Conservation (phyloP, 805 yeast species). For the Pichia rugopelliculosa region DNA sequence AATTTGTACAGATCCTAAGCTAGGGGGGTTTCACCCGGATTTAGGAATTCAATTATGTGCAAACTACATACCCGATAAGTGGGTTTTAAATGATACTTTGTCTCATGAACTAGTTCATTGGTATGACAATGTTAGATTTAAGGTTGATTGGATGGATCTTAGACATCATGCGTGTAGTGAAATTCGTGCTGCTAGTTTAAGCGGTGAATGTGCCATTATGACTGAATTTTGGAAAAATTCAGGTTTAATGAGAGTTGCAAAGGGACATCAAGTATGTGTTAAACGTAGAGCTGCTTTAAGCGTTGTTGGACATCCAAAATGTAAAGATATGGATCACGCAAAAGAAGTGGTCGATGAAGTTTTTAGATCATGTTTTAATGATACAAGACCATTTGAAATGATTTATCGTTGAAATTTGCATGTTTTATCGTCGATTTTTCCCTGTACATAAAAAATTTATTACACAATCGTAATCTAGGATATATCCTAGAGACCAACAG, state of each 20-base stretch:
- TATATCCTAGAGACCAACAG: too few species aligned
- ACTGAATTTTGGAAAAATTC: slow-evolving; percentile 54
- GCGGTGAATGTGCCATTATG: slow-evolving; percentile 92
- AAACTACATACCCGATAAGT: slow-evolving; percentile 62
- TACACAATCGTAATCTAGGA: too few species aligned
- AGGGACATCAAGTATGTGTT: slow-evolving; percentile 89
- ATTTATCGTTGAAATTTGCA: slow-evolving; percentile 52
- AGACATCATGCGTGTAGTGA: slow-evolving; percentile 97
- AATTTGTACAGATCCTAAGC: slow-evolving; percentile 70
- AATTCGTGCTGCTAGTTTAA: slow-evolving; percentile 82
- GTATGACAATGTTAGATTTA: slow-evolving; percentile 81
- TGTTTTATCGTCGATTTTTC: background rate
- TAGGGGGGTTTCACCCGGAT: slow-evolving; percentile 93
- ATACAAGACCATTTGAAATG: slow-evolving; percentile 92
- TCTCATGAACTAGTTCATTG: slow-evolving; percentile 93
- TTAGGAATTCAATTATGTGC: slow-evolving; percentile 82
- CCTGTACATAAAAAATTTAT: background rate
- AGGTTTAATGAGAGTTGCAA: slow-evolving; percentile 30
- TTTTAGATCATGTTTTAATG: slow-evolving; percentile 88
- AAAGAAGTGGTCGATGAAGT: slow-evolving; percentile 75
- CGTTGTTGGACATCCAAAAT: slow-evolving; percentile 79
- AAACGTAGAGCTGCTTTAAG: slow-evolving; percentile 80
- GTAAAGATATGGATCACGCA: slow-evolving; percentile 68
- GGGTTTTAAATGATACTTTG: slow-evolving; percentile 84
- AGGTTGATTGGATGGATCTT: slow-evolving; percentile 77